Evolutionary conservation across 1,284 basidiomycete species (phyloP).

Genomic region (Takashimella koratensis): DNA sequence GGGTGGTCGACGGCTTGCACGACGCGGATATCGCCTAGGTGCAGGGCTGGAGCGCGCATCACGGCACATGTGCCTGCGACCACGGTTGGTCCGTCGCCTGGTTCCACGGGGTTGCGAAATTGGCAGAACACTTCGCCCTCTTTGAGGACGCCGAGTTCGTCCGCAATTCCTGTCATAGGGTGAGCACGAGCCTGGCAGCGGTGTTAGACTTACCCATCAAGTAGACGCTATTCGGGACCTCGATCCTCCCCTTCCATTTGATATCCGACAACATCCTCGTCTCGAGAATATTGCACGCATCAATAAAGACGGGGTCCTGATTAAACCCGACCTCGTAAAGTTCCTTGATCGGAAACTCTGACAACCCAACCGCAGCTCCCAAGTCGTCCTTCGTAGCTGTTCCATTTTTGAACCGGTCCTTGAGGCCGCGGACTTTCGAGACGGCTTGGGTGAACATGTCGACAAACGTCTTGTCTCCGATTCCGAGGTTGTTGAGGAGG

Average conservation of each 20-base stretch:
- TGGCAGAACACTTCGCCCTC: slow-evolving; percentile 33
- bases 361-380: neutral
- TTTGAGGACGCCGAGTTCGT: slow-evolving; percentile 25
- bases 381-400: slow-evolving; percentile 4
- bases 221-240: slow-evolving; percentile 21
- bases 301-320: slow-evolving; percentile 21
- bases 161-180: slow-evolving; percentile 20
- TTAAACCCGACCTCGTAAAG: slow-evolving; percentile 22
- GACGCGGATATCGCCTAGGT: slow-evolving; percentile 22
- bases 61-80: slow-evolving; percentile 24
- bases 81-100: slow-evolving; percentile 6
- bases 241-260: slow-evolving; percentile 25
- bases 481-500: slow-evolving; percentile 23
- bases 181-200: neutral
- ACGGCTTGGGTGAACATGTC: slow-evolving; percentile 15
- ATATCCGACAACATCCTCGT: slow-evolving; percentile 18
- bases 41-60: slow-evolving; percentile 24
- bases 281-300: slow-evolving; percentile 18
- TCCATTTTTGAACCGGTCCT: slow-evolving; percentile 8
- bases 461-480: slow-evolving; percentile 12
- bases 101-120: slow-evolving; percentile 15
- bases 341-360: slow-evolving; percentile 20
- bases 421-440: slow-evolving; percentile 8
- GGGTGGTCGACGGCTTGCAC: slow-evolving; percentile 26
- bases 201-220: slow-evolving; percentile 17